phyloP scores from a whole-genome alignment of 495 filamentous ascomycete genomes.

The Hypoxylon crocopeplum region DNA sequence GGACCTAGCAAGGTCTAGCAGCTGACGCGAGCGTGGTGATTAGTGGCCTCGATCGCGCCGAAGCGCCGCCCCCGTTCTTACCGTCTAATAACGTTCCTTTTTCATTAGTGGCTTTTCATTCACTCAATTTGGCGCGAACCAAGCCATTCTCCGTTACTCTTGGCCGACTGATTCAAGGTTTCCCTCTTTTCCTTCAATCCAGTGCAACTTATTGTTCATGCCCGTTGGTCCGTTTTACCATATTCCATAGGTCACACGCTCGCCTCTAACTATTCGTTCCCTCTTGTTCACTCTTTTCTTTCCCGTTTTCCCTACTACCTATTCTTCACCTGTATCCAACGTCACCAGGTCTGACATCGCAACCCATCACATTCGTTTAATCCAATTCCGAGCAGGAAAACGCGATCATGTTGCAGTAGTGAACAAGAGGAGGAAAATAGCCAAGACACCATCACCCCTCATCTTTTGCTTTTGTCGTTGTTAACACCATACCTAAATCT shows the following conservation, averaged over 20 bases:
- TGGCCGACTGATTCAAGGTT: conserved; percentile 29
- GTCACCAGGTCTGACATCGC: conserved; percentile 13
- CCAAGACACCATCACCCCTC: conserved; percentile 22
- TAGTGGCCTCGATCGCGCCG: conserved; percentile 8
- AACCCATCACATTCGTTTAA: conserved; percentile 28
- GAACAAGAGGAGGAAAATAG: conserved; percentile 13
- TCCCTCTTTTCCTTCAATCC: conserved; percentile 15
- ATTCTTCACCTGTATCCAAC: background rate
- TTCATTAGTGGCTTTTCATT: conserved; percentile 1
- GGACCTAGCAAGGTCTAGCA: too few species aligned
- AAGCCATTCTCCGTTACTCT: conserved; percentile 11
- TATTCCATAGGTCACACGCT: conserved; percentile 25
- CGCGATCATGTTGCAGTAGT: conserved; percentile 26
- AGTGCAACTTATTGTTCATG: background rate
- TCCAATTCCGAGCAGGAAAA: conserved; percentile 14
- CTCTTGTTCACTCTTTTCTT: conserved; percentile 1
- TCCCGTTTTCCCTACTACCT: background rate
- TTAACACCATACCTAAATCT: conserved; percentile 3
- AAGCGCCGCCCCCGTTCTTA: conserved; percentile 18
- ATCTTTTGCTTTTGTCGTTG: conserved; percentile 10
- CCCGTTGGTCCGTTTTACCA: conserved; percentile 13
- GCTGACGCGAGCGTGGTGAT: too few species aligned
- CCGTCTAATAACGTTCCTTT: too few species aligned
- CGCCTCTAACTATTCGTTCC: background rate
- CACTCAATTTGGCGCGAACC: conserved; percentile 24